A percentile compares a stretch with the other conserved stretches of the same genome.
These are phyloP conservation scores for Fraxinus pennsylvanica DNA, from an alignment of 257 asterid genomes.

Conservation along the genomic window DNA sequence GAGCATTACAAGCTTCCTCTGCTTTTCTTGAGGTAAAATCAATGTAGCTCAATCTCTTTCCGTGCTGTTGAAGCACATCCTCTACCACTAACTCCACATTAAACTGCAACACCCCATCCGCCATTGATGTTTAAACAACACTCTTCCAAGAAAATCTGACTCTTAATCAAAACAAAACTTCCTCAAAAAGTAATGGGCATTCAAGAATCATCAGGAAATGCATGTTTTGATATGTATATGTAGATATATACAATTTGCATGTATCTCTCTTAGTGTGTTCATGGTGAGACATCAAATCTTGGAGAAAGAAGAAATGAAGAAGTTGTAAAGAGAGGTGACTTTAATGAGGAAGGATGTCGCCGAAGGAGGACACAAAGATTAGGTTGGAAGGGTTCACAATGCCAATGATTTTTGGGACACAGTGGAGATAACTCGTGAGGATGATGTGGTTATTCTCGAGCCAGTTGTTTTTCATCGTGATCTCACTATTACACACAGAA, in stretches of 20 bases:
- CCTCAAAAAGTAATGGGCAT: conserved; percentile 15
- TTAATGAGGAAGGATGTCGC: no score
- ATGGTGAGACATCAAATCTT: conserved; percentile 18
- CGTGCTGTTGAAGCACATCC: conserved; percentile 71
- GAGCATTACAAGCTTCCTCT: conserved; percentile 68
- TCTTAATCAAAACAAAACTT: conserved; percentile 25
- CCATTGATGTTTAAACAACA: conserved; percentile 44
- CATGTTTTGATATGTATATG: conserved; percentile 27
- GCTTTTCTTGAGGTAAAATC: conserved; percentile 79
- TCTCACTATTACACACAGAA: no score
- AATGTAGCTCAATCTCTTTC: conserved; percentile 47
- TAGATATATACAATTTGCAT: background rate
- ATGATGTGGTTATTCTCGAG: no score
- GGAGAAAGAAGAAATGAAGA: conserved; percentile 34
- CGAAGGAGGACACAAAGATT: no score
- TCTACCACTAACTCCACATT: conserved; percentile 62
- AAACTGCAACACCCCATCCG: conserved; percentile 52
- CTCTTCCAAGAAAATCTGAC: conserved; percentile 26
- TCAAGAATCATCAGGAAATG: conserved; percentile 30
- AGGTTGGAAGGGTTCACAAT: no score
- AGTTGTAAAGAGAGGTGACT: conserved; percentile 29
- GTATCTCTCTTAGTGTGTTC: conserved; percentile 13
- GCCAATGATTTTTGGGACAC: no score
- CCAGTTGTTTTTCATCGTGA: no score
- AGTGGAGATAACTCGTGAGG: no score